phyloP scores from a whole-genome alignment of 768 basidiomycete species.

The Russula ochroleuca region DNA sequence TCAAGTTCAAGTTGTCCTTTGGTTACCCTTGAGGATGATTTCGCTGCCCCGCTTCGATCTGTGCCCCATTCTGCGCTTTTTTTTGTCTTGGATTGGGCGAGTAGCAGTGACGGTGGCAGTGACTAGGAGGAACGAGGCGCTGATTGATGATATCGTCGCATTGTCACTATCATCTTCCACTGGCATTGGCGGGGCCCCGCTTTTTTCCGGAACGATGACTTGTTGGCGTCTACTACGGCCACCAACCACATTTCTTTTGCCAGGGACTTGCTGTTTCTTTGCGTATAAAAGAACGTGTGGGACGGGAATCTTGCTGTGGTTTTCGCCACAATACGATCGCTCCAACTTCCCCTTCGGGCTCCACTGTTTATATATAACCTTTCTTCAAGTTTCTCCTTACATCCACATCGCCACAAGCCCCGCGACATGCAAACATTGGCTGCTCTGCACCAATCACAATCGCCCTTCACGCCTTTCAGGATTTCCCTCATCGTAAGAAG shows the following conservation, averaged over 20 bases:
- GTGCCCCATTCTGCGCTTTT: neutral
- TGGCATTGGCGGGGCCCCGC: neutral
- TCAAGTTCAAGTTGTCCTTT: neutral
- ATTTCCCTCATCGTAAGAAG: constrained; percentile 7
- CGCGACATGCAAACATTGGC: neutral
- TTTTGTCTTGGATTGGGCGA: neutral
- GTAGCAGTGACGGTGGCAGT: neutral
- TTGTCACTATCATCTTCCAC: neutral
- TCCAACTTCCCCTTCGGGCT: neutral
- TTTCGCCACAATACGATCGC: neutral
- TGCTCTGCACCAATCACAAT: neutral
- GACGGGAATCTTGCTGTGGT: neutral
- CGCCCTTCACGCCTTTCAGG: neutral
- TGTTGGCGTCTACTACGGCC: neutral
- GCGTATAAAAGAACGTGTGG: neutral
- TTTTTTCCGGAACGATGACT: neutral
- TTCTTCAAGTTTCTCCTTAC: neutral
- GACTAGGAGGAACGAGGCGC: neutral
- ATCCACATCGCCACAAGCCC: neutral
- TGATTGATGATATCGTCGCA: neutral
- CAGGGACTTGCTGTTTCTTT: neutral
- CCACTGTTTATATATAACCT: neutral
- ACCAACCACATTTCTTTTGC: neutral
- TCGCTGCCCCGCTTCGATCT: no score
- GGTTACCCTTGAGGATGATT: no score